Evolutionary conservation across 2,329 filamentous ascomycete species (phyloP), one percentile per base, ranked within the genome.

Genomic region (Sporothrix brasiliensis): DNA sequence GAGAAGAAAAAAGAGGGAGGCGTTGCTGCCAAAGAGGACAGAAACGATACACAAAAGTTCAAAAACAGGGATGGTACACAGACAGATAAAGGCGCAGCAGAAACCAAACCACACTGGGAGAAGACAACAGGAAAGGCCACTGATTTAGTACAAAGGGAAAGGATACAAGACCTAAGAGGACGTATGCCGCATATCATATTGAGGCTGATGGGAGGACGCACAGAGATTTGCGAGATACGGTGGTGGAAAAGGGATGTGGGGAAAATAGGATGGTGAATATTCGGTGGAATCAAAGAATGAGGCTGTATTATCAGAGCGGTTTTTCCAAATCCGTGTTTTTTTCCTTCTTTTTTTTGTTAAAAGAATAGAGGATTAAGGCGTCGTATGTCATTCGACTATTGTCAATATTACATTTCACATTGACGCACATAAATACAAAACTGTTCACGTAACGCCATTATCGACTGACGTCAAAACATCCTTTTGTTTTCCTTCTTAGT

Each of bases 141-240:
- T n/a, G n/a, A 44, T 4, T 16, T 0, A 44, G 4, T n/a, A 44
- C n/a, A 61, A 61, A 16, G 58, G 58, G 39, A 34, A 61, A 61
- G 39, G 19, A 61, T 4, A n/a, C 4, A 61, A 24, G 39, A 47
- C 58, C 39, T 3, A 61, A 44, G n/a, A 4, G n/a, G n/a, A 27
- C 27, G 58, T 4, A 47, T 27, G 58, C 39, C 39, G 58, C 21
- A 61, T 44, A 60, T 41, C 16, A 16, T 41, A 34, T 19, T 5
- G 27, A 58, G 10, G 54, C 14, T 34, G 10, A 58, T 24, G 54
- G 39, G 30, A 58, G 11, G n/a, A 61, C 27, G 39, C 39, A 47
- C 58, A 61, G 58, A 61, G 58, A 61, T 61, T 27, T 61, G 58
- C 58, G 39, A 61, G 58, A 11, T 27, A 10, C 5, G 14, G 30